phyloP scores from a whole-genome alignment of 2,329 filamentous ascomycete genomes.

The Hymenoscyphus albidus region DNA sequence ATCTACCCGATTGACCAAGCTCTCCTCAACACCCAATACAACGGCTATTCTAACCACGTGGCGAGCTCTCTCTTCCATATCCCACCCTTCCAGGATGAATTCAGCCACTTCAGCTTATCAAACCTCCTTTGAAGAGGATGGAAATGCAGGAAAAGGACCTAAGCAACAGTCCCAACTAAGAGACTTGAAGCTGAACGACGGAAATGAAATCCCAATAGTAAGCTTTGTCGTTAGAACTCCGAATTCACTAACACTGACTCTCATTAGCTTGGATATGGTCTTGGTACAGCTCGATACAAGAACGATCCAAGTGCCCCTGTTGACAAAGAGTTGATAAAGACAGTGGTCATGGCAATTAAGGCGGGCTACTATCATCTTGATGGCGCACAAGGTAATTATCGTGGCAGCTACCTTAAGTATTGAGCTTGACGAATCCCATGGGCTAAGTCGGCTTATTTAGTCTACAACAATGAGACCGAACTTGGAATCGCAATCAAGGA shows the following conservation, averaged over 20 bases:
- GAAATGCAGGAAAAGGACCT: constrained; percentile 69
- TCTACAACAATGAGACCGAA: constrained; percentile 63
- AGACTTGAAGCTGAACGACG: constrained; percentile 67
- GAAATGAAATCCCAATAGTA: constrained; percentile 67
- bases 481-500: constrained; percentile 69
- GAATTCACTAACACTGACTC: constrained; percentile 39
- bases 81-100: constrained; percentile 37
- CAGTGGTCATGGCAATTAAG: constrained; percentile 58
- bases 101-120: constrained; percentile 40
- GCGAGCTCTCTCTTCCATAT: constrained; percentile 17
- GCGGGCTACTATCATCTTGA: constrained; percentile 72
- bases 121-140: constrained; percentile 19
- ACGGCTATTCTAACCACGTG: constrained; percentile 4
- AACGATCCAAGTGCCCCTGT: constrained; percentile 39
- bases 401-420: not conserved
- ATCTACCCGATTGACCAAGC: not conserved
- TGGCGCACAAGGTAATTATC: constrained; percentile 61
- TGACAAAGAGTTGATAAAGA: constrained; percentile 51
- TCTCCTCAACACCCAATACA: not conserved
- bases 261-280: constrained; percentile 64
- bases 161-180: constrained; percentile 55
- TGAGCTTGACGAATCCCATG: not conserved
- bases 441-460: constrained; percentile 34
- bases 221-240: not conserved
- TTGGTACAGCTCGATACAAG: constrained; percentile 65